phyloP scores from a whole-genome alignment of 192 early-diverging fungal species.

The Allomyces arbusculus region DNA sequence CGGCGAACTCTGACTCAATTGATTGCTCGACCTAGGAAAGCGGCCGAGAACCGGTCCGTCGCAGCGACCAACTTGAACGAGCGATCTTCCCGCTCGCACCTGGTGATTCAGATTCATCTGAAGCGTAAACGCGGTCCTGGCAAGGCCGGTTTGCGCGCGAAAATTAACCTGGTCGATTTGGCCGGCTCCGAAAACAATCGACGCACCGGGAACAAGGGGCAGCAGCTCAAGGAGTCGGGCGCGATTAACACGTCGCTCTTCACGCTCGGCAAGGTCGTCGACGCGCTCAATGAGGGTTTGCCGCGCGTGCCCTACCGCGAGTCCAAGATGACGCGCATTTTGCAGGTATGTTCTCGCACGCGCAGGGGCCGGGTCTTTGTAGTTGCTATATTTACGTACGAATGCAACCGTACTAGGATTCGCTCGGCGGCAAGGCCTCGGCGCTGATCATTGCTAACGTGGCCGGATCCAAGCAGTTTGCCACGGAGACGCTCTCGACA shows the following conservation, averaged over 20 bases:
- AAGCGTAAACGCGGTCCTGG: conserved; percentile 15
- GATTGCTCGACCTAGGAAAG: conserved; percentile 9
- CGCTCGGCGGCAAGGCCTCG: conserved; percentile 34
- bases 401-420: conserved; percentile 12
- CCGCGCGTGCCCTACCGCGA: conserved; percentile 36
- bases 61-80: conserved; percentile 44
- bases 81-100: conserved; percentile 39
- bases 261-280: conserved; percentile 42
- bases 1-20: background rate
- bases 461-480: conserved; percentile 25
- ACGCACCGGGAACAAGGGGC: conserved; percentile 32
- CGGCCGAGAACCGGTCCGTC: conserved; percentile 28
- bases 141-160: conserved; percentile 17
- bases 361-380: background rate
- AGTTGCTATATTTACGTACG: background rate
- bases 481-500: conserved; percentile 25
- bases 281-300: conserved; percentile 33
- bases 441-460: conserved; percentile 51
- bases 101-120: conserved; percentile 31
- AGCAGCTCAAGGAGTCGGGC: conserved; percentile 38
- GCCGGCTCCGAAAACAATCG: conserved; percentile 47
- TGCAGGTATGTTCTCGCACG: conserved; percentile 13
- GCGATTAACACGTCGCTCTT: conserved; percentile 46
- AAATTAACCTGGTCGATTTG: conserved; percentile 40
- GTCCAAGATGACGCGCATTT: conserved; percentile 44